Evolutionary conservation across 495 filamentous ascomycete species (phyloP).

Genomic region (Penicillium crystallinum): DNA sequence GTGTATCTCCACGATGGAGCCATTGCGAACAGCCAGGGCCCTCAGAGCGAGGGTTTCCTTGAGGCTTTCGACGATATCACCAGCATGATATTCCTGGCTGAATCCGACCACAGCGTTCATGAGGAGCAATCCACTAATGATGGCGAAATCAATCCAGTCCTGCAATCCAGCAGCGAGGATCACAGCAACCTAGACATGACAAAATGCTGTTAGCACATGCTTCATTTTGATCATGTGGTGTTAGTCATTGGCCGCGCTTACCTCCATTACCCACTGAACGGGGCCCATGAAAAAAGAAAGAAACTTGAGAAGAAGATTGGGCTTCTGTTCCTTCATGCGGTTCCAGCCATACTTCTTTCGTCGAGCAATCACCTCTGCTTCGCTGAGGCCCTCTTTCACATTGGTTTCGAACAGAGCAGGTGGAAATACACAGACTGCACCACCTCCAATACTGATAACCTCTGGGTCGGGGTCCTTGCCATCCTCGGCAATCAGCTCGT

Average conservation of each 20-base stretch:
- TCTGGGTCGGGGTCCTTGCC: conserved; percentile 57
- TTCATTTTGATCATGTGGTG: not conserved
- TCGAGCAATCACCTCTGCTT: conserved; percentile 59
- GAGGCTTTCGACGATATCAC: conserved; percentile 85
- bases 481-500: conserved; percentile 75
- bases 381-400: conserved; percentile 63
- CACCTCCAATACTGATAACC: conserved; percentile 34
- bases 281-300: conserved; percentile 80
- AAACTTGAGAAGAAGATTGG: conserved; percentile 80
- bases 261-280: conserved; percentile 94
- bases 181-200: conserved; percentile 53
- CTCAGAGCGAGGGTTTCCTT: conserved; percentile 87
- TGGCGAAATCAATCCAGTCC: conserved; percentile 76
- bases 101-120: conserved; percentile 86
- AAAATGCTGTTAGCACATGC: not conserved
- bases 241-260: conserved; percentile 24
- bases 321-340: conserved; percentile 84
- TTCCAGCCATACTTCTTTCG: conserved; percentile 82
- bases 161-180: conserved; percentile 69
- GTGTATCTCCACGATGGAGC: conserved; percentile 63
- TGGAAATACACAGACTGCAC: conserved; percentile 46
- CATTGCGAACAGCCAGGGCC: conserved; percentile 77
- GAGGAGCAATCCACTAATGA: conserved; percentile 67
- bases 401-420: conserved; percentile 69
- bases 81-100: conserved; percentile 83